phyloP scores from a whole-genome alignment of 352 stramenopile species.

The Plasmopara muralis region DNA sequence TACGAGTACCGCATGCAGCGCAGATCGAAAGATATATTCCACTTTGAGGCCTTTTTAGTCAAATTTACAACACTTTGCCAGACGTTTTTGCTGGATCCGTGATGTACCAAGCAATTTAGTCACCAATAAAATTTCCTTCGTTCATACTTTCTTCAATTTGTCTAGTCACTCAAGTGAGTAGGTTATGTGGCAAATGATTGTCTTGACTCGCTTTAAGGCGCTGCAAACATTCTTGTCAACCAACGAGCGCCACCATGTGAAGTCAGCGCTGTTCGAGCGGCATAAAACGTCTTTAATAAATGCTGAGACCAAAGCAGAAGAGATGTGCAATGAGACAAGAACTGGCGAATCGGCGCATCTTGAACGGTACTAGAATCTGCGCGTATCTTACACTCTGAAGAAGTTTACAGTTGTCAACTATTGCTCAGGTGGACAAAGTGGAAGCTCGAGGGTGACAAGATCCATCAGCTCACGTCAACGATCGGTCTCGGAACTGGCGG shows the following conservation, averaged over 20 bases:
- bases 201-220: slow-evolving; percentile 33
- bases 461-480: slow-evolving; percentile 40
- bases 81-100: slow-evolving; percentile 94
- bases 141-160: slow-evolving; percentile 2
- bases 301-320: slow-evolving; percentile 3
- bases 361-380: slow-evolving; percentile 27
- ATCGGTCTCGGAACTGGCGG: slow-evolving; percentile 8
- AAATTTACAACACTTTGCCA: slow-evolving; percentile 99
- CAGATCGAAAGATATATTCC: slow-evolving; percentile 98
- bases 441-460: slow-evolving; percentile 51
- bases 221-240: slow-evolving; percentile 31
- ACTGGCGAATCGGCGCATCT: slow-evolving; percentile 31
- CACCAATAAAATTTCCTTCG: slow-evolving; percentile 6
- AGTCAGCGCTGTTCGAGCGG: slow-evolving; percentile 18
- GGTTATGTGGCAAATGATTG: slow-evolving; percentile 30
- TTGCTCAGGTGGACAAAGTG: slow-evolving; percentile 51
- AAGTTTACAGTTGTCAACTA: background rate
- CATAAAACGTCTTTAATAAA: slow-evolving; percentile 5
- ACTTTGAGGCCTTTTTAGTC: slow-evolving; percentile 98
- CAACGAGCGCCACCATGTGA: slow-evolving; percentile 23
- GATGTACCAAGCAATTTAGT: slow-evolving; percentile 45
- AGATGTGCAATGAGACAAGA: background rate
- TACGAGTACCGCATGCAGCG: slow-evolving; percentile 94
- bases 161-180: slow-evolving; percentile 8
- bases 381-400: background rate